Evolutionary conservation across 768 basidiomycete genomes (phyloP).

Genomic region (Hypholoma sublateritium): DNA sequence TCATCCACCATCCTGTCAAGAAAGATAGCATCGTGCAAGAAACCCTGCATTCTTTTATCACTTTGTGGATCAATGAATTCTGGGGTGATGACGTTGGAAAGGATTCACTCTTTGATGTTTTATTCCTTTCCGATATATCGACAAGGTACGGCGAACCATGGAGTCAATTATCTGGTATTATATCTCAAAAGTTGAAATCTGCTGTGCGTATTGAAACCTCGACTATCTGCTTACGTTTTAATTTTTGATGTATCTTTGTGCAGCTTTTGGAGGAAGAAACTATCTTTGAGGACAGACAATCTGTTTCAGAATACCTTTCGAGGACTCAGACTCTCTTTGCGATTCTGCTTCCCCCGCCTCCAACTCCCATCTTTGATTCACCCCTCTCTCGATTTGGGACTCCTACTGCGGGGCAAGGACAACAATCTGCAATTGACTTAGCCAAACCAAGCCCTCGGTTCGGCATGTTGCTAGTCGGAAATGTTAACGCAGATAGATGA

Average conservation of each 20-base stretch:
- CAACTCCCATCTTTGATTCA: conserved; percentile 13
- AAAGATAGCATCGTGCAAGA: conserved; percentile 35
- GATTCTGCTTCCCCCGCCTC: conserved; percentile 47
- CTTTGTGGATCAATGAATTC: conserved; percentile 29
- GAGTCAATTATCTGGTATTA: conserved; percentile 18
- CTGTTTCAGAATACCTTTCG: conserved; percentile 44
- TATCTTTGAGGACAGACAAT: conserved; percentile 22
- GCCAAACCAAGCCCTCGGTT: conserved; percentile 76
- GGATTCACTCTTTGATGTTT: conserved; percentile 42
- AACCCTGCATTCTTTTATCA: conserved; percentile 40
- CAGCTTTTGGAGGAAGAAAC: conserved; percentile 15
- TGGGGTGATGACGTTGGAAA: conserved; percentile 18
- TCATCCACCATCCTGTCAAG: conserved; percentile 36
- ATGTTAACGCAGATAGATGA: conserved; percentile 21
- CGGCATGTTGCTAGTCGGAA: conserved; percentile 68
- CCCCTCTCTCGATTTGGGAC: conserved; percentile 50
- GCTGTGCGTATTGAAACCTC: conserved; percentile 13
- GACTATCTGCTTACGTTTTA: background rate
- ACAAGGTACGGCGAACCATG: conserved; percentile 32
- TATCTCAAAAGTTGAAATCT: conserved; percentile 14
- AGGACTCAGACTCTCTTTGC: conserved; percentile 65
- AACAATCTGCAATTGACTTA: conserved; percentile 59
- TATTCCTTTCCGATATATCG: conserved; percentile 45
- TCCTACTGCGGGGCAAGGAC: conserved; percentile 51
- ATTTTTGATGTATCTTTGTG: conserved; percentile 1